Evolutionary conservation across 2,329 filamentous ascomycete species (phyloP), one percentile per base, ranked within the genome.

Genomic region (Colletotrichum sp.): DNA sequence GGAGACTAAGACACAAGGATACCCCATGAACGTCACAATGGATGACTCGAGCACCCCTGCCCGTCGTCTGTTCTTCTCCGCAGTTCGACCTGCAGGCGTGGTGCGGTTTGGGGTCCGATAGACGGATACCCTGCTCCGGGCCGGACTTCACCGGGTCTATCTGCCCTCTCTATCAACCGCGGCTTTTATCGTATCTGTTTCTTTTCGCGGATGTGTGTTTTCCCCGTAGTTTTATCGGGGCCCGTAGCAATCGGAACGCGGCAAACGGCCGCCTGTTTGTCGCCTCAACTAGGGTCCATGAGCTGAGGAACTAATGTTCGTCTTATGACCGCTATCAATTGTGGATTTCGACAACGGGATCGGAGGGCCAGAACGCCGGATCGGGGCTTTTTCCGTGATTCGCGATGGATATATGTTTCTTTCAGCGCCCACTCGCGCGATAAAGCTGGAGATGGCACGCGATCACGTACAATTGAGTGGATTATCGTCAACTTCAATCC

Each of bases 311-410:
- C 67, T 55, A 52, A 64, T 52, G 58, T 71, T 36, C 56, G 28
- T 52, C 73, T 67, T 48, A 64, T 72, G 63, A 69, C 56, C 34
- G 63, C 58, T 75, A 75, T 75, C 73, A 75, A 73, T 73, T 75
- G 73, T 73, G 73, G 63, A 73, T 58, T 58, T 28, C n/a, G 43
- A 21, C 0, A 52, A 34, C 48, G 72, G 69, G 52, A 71, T 55
- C n/a, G 18, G 38, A 55, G 58, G 38, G 30, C 43, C 30, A 66
- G 34, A 71, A 71, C 68, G 34, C 68, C 36, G 52, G 18, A 75
- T 32, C 21, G 58, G 58, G 30, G 18, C 43, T 63, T 24, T 48
- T 36, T 56, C 26, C 21, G 43, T 36, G n/a, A 32, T 21, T 38
- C 32, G n/a, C n/a, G 59, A 59, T 36, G 43, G 63, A 52, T 75